These are phyloP conservation scores for Ceratobasidium sp. DNA, from an alignment of 1,284 basidiomycete genomes.

Conservation along the genomic window DNA sequence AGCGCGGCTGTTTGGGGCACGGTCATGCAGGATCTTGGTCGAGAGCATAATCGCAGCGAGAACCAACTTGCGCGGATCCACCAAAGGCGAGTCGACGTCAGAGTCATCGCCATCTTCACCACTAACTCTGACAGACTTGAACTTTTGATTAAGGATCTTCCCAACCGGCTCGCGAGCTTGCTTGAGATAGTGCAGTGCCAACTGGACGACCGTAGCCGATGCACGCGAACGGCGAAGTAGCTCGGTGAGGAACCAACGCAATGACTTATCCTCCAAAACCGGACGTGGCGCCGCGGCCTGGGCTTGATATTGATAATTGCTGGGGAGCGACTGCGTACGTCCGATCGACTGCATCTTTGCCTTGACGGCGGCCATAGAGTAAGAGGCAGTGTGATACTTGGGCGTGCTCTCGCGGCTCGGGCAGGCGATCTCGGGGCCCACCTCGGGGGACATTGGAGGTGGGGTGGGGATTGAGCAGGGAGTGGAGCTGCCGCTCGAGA, in stretches of 20 bases:
- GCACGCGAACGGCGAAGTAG: conserved; percentile 30
- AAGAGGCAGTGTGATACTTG: conserved; percentile 11
- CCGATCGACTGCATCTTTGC: neutral
- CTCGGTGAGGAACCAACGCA: conserved; percentile 35
- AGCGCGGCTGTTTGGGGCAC: conserved; percentile 37
- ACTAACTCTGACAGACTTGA: conserved; percentile 23
- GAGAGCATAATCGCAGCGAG: conserved; percentile 35
- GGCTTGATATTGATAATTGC: neutral
- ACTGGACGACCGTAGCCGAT: conserved; percentile 33
- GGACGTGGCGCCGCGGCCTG: neutral
- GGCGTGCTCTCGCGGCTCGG: neutral
- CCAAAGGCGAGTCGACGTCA: conserved; percentile 11
- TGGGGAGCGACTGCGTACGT: conserved; percentile 10
- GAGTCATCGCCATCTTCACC: neutral
- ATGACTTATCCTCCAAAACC: conserved; percentile 26
- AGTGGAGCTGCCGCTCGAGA: conserved; percentile 23
- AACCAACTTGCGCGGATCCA: conserved; percentile 33
- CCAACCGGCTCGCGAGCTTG: conserved; percentile 29
- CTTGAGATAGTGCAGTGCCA: conserved; percentile 29
- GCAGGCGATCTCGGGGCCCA: conserved; percentile 27
- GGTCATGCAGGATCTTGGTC: conserved; percentile 37
- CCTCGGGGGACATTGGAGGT: conserved; percentile 12
- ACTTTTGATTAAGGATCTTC: conserved; percentile 4
- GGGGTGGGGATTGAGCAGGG: conserved; percentile 21
- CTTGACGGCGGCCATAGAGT: neutral